Conservation (phyloP, 208 protist genomes). For the Crithidia brevicula region DNA sequence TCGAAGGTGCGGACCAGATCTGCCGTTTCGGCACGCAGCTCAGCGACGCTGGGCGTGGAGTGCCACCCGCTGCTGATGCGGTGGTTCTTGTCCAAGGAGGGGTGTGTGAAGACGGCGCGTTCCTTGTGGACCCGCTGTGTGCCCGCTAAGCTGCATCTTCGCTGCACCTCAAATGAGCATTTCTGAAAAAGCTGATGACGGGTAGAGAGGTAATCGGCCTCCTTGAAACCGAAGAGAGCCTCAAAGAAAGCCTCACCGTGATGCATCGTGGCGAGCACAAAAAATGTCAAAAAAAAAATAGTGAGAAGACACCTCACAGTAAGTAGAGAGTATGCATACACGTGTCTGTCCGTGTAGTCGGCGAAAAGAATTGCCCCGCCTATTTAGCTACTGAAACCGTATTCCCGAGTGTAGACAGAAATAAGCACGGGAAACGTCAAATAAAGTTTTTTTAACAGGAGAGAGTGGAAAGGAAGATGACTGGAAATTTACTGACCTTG, state of each 20-base stretch:
- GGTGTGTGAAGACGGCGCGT: conserved; percentile 29
- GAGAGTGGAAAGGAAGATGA: too few species aligned
- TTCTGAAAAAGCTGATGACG: conserved; percentile 17
- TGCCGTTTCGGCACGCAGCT: conserved; percentile 39
- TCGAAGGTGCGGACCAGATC: conserved; percentile 28
- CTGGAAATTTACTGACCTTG: too few species aligned
- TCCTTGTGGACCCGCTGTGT: conserved; percentile 15
- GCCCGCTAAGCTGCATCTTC: background rate
- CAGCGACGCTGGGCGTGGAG: conserved; percentile 44
- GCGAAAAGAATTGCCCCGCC: too few species aligned
- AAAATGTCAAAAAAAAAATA: background rate
- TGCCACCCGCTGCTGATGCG: conserved; percentile 41
- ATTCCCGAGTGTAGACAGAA: too few species aligned
- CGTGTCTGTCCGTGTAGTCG: too few species aligned
- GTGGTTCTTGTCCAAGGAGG: conserved; percentile 1
- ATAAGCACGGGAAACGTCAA: background rate
- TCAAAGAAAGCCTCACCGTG: conserved; percentile 38
- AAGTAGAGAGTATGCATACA: too few species aligned
- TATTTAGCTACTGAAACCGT: too few species aligned
- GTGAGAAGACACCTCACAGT: background rate
- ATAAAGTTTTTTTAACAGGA: background rate
- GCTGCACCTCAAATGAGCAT: conserved; percentile 22
- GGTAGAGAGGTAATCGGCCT: conserved; percentile 29
- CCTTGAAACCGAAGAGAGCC: conserved; percentile 39
- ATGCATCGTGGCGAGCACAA: background rate